Conservation (phyloP, 495 filamentous ascomycete genomes). For the Neurospora sp. region DNA sequence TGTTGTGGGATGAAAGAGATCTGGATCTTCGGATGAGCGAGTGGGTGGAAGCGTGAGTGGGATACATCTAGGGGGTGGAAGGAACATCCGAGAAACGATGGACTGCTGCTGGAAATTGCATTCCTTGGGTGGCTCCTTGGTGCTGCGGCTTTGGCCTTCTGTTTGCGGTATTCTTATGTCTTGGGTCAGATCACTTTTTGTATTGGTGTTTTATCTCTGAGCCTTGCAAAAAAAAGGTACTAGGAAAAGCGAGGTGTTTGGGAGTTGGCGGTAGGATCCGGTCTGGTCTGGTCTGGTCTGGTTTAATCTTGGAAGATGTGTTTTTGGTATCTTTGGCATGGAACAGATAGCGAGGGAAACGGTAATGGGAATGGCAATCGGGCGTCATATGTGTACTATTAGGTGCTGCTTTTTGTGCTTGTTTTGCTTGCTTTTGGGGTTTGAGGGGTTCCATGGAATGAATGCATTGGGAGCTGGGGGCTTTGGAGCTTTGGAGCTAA, state of each 20-base stretch:
- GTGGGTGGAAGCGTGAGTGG: not conserved
- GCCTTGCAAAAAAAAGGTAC: not conserved
- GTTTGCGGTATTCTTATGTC: not conserved
- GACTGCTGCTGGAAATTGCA: not conserved
- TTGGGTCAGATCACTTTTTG: not conserved
- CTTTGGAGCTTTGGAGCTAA: not conserved
- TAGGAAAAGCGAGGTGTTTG: not conserved
- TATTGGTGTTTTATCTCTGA: not conserved
- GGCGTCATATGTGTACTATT: not conserved
- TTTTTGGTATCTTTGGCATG: not conserved
- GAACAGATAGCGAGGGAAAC: not conserved
- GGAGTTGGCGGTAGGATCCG: not conserved
- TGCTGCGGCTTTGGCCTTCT: not conserved
- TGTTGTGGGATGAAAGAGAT: not conserved
- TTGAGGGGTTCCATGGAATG: not conserved
- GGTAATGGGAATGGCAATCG: not conserved
- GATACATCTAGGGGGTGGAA: not conserved
- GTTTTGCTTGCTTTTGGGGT: not conserved
- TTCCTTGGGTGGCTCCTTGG: not conserved
- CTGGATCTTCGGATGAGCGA: not conserved
- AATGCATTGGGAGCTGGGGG: not conserved
- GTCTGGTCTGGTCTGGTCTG: not conserved
- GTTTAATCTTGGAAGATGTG: no score
- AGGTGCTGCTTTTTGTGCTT: not conserved
- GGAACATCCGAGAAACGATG: not conserved